A percentile compares a stretch with the other conserved stretches of the same genome.
phyloP scores from a whole-genome alignment of 306 rosid species.

The Prosopis cineraria region DNA sequence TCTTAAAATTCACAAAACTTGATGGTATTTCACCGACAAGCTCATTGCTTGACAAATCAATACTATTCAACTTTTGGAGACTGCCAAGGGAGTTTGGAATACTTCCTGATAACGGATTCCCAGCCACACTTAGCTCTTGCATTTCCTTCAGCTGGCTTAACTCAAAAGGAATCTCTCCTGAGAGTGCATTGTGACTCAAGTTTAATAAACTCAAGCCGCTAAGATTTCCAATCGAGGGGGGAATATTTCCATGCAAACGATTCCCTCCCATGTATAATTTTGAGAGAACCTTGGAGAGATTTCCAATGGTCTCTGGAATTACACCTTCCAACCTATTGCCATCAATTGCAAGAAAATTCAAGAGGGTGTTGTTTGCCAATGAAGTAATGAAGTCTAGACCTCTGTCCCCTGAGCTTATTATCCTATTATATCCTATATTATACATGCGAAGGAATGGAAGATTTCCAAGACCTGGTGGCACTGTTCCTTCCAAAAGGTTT shows the following conservation, averaged over 20 bases:
- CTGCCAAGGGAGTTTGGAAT: conserved; percentile 65
- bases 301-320: conserved; percentile 68
- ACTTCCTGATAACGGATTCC: conserved; percentile 50
- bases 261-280: conserved; percentile 68
- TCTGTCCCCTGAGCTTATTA: conserved; percentile 44
- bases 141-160: conserved; percentile 56
- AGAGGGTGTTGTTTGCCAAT: conserved; percentile 57
- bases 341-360: conserved; percentile 54
- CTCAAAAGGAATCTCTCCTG: conserved; percentile 66
- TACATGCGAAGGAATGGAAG: conserved; percentile 38
- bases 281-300: conserved; percentile 58
- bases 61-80: conserved; percentile 45
- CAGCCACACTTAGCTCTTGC: conserved; percentile 45
- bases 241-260: conserved; percentile 59
- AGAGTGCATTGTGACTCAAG: conserved; percentile 54
- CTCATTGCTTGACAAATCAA: conserved; percentile 65
- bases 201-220: conserved; percentile 55
- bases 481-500: conserved; percentile 59
- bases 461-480: conserved; percentile 78
- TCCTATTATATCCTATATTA: conserved; percentile 60
- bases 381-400: conserved; percentile 61
- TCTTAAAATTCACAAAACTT: conserved; percentile 52
- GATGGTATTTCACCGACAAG: conserved; percentile 50
- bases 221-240: conserved; percentile 57
- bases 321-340: conserved; percentile 61